Evolutionary conservation across 2,329 filamentous ascomycete genomes (phyloP), one percentile per base, ranked within the genome.

Genomic region (Shiraia bambusicola): DNA sequence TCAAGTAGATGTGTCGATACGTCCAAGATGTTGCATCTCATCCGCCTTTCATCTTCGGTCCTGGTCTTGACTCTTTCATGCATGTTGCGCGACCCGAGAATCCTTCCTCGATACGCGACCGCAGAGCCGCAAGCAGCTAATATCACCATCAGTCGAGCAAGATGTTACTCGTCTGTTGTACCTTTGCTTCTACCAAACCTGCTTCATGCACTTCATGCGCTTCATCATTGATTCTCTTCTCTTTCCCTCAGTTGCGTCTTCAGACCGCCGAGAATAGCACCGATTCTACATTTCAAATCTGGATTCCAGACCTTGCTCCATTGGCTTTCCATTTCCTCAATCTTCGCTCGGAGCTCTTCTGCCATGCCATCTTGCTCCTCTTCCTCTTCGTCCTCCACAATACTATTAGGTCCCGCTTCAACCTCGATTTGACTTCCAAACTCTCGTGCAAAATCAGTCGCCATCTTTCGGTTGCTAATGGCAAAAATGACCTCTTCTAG

Each of bases 401-500:
- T 67, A 45, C 45, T 37, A 2, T 45, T 67, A 8, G 58, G 71
- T 1, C 76, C 44, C 43, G 56, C 19, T 56, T 73, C 47, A 30
- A 65, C 47, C 6, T 59, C 50, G 5, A 74, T 37, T 1, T 63
- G 65, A 19, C 69, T 60, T 0, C 73, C 76, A 58, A 80, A 82
- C 0, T 69, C 72, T 4, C 54, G 50, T 7, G 70, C 69, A 50
- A 85, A 84, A 0, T 74, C 72, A 10, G 66, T 65, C 0, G 80
- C 77, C 70, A 81, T 75, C 3, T 69, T 70, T 0, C 56, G 49
- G 42, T 81, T 76, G 9, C 73, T 72, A 49, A 84, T 79, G 0
- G 81, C 81, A 58, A 85, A 84, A 0, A 81, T 67, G 3, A 84
- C 65, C 7, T 81, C 73, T 30, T 77, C 68, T 32, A 82, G 57